Conservation (phyloP, 192 early-diverging fungal species). For the Coemansia sp. region DNA sequence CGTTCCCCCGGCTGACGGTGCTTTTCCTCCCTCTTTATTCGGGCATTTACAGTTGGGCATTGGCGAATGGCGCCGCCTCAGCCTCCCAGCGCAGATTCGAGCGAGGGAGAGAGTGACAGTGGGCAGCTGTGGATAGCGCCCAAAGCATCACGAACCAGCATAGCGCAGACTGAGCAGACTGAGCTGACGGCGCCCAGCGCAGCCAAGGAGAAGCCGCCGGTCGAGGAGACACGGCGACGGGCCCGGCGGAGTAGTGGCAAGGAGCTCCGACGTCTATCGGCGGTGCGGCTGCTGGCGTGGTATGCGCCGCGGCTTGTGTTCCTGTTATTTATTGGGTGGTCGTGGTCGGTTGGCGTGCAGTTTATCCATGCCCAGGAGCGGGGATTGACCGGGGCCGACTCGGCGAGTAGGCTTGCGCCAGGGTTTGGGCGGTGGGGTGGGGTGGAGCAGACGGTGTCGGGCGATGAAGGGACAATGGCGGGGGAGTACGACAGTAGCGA, state of each 20-base stretch:
- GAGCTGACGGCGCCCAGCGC: background rate
- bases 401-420: background rate
- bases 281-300: constrained; percentile 27
- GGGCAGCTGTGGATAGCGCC: constrained; percentile 46
- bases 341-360: constrained; percentile 37
- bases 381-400: background rate
- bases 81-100: constrained; percentile 8
- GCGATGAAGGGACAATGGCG: background rate
- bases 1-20: no score
- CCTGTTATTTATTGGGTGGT: constrained; percentile 40
- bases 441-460: background rate
- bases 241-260: background rate
- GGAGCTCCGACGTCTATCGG: constrained; percentile 13
- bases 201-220: background rate
- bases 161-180: background rate
- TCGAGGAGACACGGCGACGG: background rate
- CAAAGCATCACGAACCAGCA: constrained; percentile 17
- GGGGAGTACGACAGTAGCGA: constrained; percentile 11
- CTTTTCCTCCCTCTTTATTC: no score
- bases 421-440: no score
- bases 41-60: no score
- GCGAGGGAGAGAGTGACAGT: constrained; percentile 24
- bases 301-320: constrained; percentile 30
- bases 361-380: constrained; percentile 38
- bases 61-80: no score